Percentiles rank a stretch among this genome's conserved stretches.
phyloP scores from a whole-genome alignment of 2,329 filamentous ascomycete species.

The Hawksworthiomyces lignivorus region DNA sequence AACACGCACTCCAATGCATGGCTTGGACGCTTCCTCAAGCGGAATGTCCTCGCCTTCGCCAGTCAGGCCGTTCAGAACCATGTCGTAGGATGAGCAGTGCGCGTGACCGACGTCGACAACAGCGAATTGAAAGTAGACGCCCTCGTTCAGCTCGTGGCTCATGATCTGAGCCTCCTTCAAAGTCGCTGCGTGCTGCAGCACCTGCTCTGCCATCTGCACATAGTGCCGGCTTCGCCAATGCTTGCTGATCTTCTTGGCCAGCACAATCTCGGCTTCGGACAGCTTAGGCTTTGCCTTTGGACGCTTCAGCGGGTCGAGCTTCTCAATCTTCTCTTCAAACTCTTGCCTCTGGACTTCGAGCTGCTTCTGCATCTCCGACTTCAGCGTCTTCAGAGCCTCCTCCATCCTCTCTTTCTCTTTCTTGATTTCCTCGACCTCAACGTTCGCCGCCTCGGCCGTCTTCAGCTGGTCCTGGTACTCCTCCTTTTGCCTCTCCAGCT shows the following conservation, averaged over 20 bases:
- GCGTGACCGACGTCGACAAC: slow-evolving; percentile 83
- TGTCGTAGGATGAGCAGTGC: slow-evolving; percentile 89
- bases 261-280: slow-evolving; percentile 62
- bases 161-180: slow-evolving; percentile 96
- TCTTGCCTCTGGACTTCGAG: slow-evolving; percentile 74
- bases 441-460: slow-evolving; percentile 62
- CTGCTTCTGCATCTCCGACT: slow-evolving; percentile 83
- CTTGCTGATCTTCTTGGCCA: slow-evolving; percentile 57
- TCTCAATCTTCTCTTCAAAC: slow-evolving; percentile 77
- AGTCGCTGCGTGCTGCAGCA: slow-evolving; percentile 78
- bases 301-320: slow-evolving; percentile 58
- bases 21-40: slow-evolving; percentile 74
- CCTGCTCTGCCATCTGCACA: slow-evolving; percentile 86
- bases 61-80: slow-evolving; percentile 85
- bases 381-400: slow-evolving; percentile 66
- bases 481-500: slow-evolving; percentile 77
- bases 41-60: slow-evolving; percentile 76
- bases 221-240: slow-evolving; percentile 82
- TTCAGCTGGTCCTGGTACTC: slow-evolving; percentile 74
- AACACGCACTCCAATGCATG: slow-evolving; percentile 82
- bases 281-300: slow-evolving; percentile 56
- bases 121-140: slow-evolving; percentile 89
- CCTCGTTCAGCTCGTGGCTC: slow-evolving; percentile 92
- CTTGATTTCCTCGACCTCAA: slow-evolving; percentile 76
- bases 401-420: slow-evolving; percentile 83